phyloP scores from a whole-genome alignment of 2,329 filamentous ascomycete species.

The Claviceps sp. region DNA sequence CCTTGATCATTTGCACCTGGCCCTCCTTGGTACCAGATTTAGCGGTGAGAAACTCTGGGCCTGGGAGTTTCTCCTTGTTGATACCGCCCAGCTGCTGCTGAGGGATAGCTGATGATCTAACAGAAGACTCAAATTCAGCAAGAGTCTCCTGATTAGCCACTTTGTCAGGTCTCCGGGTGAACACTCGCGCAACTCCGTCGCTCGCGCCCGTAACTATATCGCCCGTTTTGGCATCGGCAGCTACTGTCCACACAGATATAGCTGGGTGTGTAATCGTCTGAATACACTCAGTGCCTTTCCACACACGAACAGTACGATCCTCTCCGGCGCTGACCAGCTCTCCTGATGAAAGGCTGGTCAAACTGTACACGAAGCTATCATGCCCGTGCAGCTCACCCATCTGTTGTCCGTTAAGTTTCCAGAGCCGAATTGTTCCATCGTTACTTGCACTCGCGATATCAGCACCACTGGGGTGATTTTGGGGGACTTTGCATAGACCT shows the following conservation, averaged over 20 bases:
- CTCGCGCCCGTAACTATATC: conserved; percentile 93
- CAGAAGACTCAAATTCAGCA: conserved; percentile 65
- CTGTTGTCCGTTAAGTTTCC: conserved; percentile 67
- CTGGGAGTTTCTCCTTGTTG: conserved; percentile 85
- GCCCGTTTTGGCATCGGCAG: conserved; percentile 67
- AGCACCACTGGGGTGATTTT: conserved; percentile 64
- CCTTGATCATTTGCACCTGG: conserved; percentile 82
- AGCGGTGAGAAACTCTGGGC: conserved; percentile 69
- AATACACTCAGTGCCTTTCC: conserved; percentile 69
- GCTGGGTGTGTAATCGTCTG: conserved; percentile 96
- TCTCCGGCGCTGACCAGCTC: conserved; percentile 87
- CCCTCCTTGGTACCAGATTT: conserved; percentile 91
- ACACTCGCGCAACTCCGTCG: conserved; percentile 74
- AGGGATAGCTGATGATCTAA: conserved; percentile 74
- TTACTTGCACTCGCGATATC: conserved; percentile 94
- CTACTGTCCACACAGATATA: conserved; percentile 90
- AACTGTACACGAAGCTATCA: conserved; percentile 86
- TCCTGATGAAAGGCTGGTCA: conserved; percentile 64
- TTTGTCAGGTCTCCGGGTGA: conserved; percentile 58
- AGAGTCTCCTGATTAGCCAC: conserved; percentile 56
- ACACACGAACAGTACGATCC: conserved; percentile 84
- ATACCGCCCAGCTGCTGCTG: conserved; percentile 72
- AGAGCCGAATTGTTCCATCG: conserved; percentile 77
- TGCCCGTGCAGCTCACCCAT: conserved; percentile 74
- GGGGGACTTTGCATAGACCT: conserved; percentile 71